phyloP scores from a whole-genome alignment of 805 yeast genomes.

The Lipomyces yamadae region DNA sequence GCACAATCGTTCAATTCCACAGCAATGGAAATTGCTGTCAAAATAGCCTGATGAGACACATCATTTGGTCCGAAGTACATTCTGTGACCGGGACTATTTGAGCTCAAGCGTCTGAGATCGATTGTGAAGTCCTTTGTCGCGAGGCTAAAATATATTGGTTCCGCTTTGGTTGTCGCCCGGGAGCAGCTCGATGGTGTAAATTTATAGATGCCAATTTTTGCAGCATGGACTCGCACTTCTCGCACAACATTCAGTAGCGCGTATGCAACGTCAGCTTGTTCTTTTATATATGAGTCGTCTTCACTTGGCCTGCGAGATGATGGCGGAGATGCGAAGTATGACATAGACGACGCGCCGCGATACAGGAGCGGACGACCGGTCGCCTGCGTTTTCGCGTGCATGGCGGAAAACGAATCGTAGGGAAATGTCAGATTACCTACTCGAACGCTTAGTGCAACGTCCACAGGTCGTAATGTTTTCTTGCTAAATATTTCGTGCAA shows the following conservation, averaged over 20 bases:
- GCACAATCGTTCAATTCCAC: constrained; percentile 44
- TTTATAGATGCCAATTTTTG: constrained; percentile 43
- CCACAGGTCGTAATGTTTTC: constrained; percentile 5
- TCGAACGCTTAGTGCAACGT: constrained; percentile 21
- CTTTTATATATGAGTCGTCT: constrained; percentile 28
- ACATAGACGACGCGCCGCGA: background rate
- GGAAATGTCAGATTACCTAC: constrained; percentile 33
- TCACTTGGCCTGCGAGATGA: background rate
- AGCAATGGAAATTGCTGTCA: constrained; percentile 45
- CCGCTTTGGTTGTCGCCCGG: background rate
- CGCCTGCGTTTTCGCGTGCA: constrained; percentile 11
- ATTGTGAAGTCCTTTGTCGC: constrained; percentile 46
- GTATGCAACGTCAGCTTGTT: constrained; percentile 41
- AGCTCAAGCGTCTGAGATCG: constrained; percentile 48
- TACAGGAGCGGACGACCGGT: constrained; percentile 5
- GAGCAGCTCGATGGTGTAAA: constrained; percentile 37
- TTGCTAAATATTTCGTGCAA: constrained; percentile 22
- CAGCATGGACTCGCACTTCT: constrained; percentile 46
- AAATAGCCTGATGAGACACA: constrained; percentile 49
- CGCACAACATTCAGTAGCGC: constrained; percentile 45
- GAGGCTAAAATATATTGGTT: constrained; percentile 20
- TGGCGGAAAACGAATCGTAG: constrained; percentile 30
- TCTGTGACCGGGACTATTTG: constrained; percentile 49
- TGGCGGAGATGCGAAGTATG: background rate
- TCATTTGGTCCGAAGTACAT: constrained; percentile 45